Base-by-base conservation (phyloP, 2,329 filamentous ascomycete genomes). In the Claviceps paspali region DNA sequence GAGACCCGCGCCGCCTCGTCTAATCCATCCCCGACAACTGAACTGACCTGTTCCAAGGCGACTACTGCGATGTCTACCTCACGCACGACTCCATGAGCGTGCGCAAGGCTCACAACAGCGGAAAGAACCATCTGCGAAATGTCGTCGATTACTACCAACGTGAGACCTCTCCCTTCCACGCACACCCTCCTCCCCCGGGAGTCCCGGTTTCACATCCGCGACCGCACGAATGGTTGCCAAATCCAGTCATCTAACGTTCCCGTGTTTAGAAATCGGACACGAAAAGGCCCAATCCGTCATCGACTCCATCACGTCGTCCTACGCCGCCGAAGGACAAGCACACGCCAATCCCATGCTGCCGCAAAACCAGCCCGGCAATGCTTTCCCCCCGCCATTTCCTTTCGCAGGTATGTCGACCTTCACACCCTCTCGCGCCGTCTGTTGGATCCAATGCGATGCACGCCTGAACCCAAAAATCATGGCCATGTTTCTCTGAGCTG, bases 71-170 rank as follows among this genome's bases (percentile, higher is more conserved):
- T 81, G 91, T 98, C 61, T 98, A 98, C 73, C 82, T 98, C 51
- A 98, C 91, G 49, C 91, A 98, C 73, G 91, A 98, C 71, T 94
- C 86, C 32, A 96, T 96, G 88, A 94, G 86, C 64, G 91, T 98
- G 63, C 87, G 91, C 52, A 96, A 96, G 67, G 91, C 91, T 35
- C 91, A 98, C 64, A 98, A 98, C 68, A 82, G 77, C 57, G 91
- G 91, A 44, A 78, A 88, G 52, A 98, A 98, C 65, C 91, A 98
- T 57, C 66, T 98, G 45, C 83, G 91, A 54, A 98, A 98, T 61
- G 91, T 98, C 22, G 81, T 95, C 51, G 87, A 95, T 57, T 98
- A 98, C 65, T 98, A 98, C 61, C 87, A 96, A 65, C 86, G 82
- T 87, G 62, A 41, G 69, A 23, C 14, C 14, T 14, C 8, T 24